phyloP scores from a whole-genome alignment of 31 red algal genomes.

The Odonthalia washingtoniensis region DNA sequence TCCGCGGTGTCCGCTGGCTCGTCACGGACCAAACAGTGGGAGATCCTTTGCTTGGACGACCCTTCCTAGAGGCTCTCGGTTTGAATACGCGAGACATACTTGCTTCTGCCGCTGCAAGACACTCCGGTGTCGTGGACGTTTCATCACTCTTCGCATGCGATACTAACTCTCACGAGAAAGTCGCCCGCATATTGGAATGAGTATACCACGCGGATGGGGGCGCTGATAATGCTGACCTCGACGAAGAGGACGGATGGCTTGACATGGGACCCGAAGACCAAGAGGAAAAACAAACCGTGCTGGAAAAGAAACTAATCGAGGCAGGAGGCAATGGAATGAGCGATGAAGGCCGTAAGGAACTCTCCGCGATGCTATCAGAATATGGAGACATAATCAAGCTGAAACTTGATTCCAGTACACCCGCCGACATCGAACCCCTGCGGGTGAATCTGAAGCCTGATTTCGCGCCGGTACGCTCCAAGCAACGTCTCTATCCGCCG shows the following conservation, averaged over 20 bases:
- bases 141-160: background rate
- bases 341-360: background rate
- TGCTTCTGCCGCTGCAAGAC: slow-evolving; percentile 21
- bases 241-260: slow-evolving; percentile 28
- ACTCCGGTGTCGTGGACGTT: too few relatives aligned
- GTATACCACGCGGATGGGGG: slow-evolving; percentile 52
- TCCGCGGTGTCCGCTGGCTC: background rate
- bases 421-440: slow-evolving; percentile 41
- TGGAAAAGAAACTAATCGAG: background rate
- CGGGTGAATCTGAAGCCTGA: slow-evolving; percentile 42
- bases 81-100: slow-evolving; percentile 22
- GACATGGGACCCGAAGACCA: slow-evolving; percentile 32
- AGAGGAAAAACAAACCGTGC: slow-evolving; percentile 2
- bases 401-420: slow-evolving; percentile 15
- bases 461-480: slow-evolving; percentile 35
- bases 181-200: slow-evolving; percentile 28
- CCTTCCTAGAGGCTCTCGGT: slow-evolving; percentile 35
- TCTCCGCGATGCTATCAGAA: background rate
- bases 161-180: background rate
- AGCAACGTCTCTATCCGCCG: slow-evolving; percentile 45
- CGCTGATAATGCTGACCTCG: slow-evolving; percentile 16
- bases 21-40: background rate
- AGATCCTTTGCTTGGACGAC: slow-evolving; percentile 8
- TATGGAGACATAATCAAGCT: slow-evolving; percentile 29
- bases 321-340: background rate